Base-by-base conservation (phyloP, 805 yeast species). In the Cyberlindnera subsufficiens region DNA sequence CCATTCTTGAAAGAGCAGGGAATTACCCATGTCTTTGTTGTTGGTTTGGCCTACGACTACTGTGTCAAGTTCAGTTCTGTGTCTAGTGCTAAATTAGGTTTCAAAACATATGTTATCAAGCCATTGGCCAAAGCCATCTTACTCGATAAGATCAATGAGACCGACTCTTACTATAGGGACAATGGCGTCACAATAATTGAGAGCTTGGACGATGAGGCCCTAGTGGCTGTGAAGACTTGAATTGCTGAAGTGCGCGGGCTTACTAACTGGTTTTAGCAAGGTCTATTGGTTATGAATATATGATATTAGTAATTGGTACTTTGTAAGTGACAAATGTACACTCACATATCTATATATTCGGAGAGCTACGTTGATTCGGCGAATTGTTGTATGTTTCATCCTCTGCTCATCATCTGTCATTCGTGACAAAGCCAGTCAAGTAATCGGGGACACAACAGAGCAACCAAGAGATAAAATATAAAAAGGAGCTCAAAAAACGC, bases 31-130 rank as follows among this genome's bases (percentile, higher is more conserved):
- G 88, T 89, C 1, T 78, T 71, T 36, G 72, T 86, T 18, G 91
- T 82, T 2, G 98, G 97, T 0, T 54, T 90, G 17, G 96, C 97
- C 0, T 78, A 80, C 49, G 98, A 90, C 58, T 88, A 68, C 60
- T 90, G 98, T 61, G 97, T 91, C 4, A 64, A 79, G 52, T 72
- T 80, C 56, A 82, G 95, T 0, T 88, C 96, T 0, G 59, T 78
- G 19, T 95, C 90, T 43, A 72, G 89, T 17, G 75, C 72, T 0
- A 61, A 59, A 10, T 45, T 66, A 5, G 96, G 96, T 0, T 88
- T 74, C 57, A 60, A 73, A 2, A 80, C 95, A 0, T 67, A 55
- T 40, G 86, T 91, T 1, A 50, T 87, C 13, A 67, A 69, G 45
- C 75, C 77, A 27, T 74, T 78, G 40, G 69, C 82, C 17, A 71